Conservation (phyloP, 352 stramenopile genomes). For the Pythium phragmiticola region DNA sequence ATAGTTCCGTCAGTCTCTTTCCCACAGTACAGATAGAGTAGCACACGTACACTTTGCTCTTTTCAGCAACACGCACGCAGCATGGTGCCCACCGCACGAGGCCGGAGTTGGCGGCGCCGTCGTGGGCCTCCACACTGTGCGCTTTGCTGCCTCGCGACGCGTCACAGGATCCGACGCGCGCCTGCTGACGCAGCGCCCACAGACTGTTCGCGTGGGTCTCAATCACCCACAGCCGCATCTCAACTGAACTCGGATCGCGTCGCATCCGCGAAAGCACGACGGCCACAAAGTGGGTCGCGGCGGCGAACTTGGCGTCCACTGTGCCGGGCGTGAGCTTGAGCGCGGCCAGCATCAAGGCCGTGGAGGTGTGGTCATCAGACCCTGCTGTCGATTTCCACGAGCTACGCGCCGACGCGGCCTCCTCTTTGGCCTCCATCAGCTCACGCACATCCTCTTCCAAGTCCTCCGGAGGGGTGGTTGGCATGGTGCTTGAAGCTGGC, state of each 20-base stretch:
- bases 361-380: neutral
- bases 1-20: neutral
- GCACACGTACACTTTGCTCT: constrained; percentile 45
- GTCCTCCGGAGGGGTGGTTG: constrained; percentile 7
- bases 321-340: constrained; percentile 14
- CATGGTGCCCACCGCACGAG: constrained; percentile 30
- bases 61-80: constrained; percentile 42
- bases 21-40: neutral
- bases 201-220: constrained; percentile 44
- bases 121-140: constrained; percentile 26
- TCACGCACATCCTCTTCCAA: constrained; percentile 37
- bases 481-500: constrained; percentile 3
- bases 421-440: constrained; percentile 26
- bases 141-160: constrained; percentile 44
- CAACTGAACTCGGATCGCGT: constrained; percentile 46
- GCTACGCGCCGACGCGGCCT: neutral
- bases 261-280: constrained; percentile 56
- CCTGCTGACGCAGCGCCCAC: constrained; percentile 63
- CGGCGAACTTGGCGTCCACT: constrained; percentile 31
- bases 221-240: constrained; percentile 45
- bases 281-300: constrained; percentile 54
- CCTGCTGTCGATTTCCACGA: neutral
- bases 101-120: constrained; percentile 8
- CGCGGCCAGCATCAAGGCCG: constrained; percentile 12
- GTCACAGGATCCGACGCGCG: constrained; percentile 58